Base-by-base conservation (phyloP, 805 yeast genomes). In the Zygosaccharomyces gambellarensis region DNA sequence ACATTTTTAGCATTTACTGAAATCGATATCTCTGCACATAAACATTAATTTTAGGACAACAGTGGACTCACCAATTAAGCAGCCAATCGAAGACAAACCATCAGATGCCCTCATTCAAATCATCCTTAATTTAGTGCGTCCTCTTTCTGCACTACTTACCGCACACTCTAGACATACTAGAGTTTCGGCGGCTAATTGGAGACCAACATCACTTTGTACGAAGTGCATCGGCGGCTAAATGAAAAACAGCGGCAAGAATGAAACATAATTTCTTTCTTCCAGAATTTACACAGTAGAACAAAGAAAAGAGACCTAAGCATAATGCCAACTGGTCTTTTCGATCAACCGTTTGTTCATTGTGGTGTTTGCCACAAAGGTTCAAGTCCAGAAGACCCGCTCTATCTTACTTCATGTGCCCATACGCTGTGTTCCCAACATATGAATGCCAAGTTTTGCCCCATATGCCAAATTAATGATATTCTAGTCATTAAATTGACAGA, bases 331-430 rank as follows among this genome's bases (percentile, higher is more conserved):
- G 55, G 57, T 46, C 44, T 62, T 17, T 62, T 61, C 28, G 49
- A 54, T 21, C 69, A 62, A 45, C 63, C 64, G 5, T 69, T 63
- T 49, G 63, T 65, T 2, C 62, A 64, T 39, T 71, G 74, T 48
- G 54, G 58, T 10, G 57, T 68, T 2, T 71, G 74, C 48, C 69
- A 69, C 42, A 55, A 53, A 36, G 45, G 52, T 40, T 46, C 59
- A 32, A 38, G 58, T 9, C 29, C 40, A 17, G 60, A 49, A 3
- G 59, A 55, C n/a, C 61, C 60, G 1, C 57, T 71, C 21, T 56
- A 55, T 38, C 48, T 71, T 42, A 70, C 72, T 1, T 69, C 73
- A 2, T 71, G 75, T 57, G 74, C 73, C 3, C 74, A 71, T 52
- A 59, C 65, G 1, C 51, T 71, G 19, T 71, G 75, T 42, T 55